A percentile compares a stretch with the other conserved stretches of the same genome.
phyloP scores from a whole-genome alignment of 331 rosid genomes.

The Quercus tomentella region DNA sequence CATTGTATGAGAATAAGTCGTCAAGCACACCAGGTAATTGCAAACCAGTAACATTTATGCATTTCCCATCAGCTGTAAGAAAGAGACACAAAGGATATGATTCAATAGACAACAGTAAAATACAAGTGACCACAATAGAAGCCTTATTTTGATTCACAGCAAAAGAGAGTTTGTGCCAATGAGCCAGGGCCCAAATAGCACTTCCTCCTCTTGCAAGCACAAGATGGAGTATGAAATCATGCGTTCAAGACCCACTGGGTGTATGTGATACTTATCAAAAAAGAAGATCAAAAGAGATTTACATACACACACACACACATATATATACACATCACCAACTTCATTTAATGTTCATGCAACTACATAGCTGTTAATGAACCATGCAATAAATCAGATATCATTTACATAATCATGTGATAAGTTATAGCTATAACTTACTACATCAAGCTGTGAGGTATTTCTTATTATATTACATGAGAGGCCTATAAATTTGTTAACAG shows the following conservation, averaged over 20 bases:
- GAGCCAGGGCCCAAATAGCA: too few species aligned
- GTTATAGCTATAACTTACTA: not conserved
- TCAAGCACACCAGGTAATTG: slow-evolving; percentile 94
- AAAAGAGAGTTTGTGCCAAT: too few species aligned
- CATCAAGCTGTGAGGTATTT: not conserved
- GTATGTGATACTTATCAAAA: too few species aligned
- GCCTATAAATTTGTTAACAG: not conserved
- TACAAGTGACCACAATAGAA: not conserved
- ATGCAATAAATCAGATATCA: not conserved
- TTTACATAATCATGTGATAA: not conserved
- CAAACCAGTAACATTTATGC: slow-evolving; percentile 69
- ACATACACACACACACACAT: not conserved
- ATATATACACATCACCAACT: not conserved
- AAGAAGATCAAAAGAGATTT: too few species aligned
- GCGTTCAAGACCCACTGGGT: too few species aligned
- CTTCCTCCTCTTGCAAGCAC: too few species aligned
- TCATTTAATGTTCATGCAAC: not conserved
- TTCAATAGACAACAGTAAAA: slow-evolving; percentile 1
- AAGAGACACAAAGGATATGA: slow-evolving; percentile 16
- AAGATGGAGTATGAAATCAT: too few species aligned
- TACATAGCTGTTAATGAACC: not conserved
- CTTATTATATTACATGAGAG: not conserved
- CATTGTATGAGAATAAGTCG: slow-evolving; percentile 73
- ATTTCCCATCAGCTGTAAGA: slow-evolving; percentile 59
- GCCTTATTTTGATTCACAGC: not conserved